Evolutionary conservation across 371 early-diverging fungal species (phyloP).

Genomic region (Mucor velutinosus): DNA sequence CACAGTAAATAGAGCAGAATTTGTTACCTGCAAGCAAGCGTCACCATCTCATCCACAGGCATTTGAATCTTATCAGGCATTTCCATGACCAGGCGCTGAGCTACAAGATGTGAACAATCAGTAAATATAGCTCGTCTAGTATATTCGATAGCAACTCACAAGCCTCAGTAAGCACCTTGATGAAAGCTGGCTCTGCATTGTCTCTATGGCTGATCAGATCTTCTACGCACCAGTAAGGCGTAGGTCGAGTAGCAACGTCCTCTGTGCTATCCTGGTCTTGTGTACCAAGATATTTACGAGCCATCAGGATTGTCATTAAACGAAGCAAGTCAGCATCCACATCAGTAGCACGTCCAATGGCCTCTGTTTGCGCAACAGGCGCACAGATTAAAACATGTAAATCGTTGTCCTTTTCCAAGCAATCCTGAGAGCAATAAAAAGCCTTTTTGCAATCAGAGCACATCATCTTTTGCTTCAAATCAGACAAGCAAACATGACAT

Average conservation of each 20-base stretch:
- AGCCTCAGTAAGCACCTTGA: conserved; percentile 53
- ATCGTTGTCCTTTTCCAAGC: conserved; percentile 47
- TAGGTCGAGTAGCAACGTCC: conserved; percentile 17
- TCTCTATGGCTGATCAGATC: conserved; percentile 66
- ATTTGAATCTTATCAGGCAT: conserved; percentile 49
- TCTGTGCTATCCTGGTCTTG: background rate
- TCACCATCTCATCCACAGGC: conserved; percentile 56
- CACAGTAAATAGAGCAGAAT: background rate
- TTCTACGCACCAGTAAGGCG: conserved; percentile 56
- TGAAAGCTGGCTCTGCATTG: conserved; percentile 51
- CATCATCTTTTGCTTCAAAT: conserved; percentile 39
- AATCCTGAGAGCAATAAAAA: conserved; percentile 64
- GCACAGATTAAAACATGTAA: conserved; percentile 56
- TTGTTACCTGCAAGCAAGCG: conserved; percentile 60
- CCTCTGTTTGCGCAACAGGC: conserved; percentile 44
- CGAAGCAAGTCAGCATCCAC: conserved; percentile 62
- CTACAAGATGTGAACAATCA: background rate
- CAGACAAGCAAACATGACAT: conserved; percentile 63
- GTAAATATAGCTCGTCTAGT: background rate
- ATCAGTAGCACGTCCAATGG: conserved; percentile 51
- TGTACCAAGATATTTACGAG: conserved; percentile 39
- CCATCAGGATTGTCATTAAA: conserved; percentile 49
- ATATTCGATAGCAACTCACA: conserved; percentile 31
- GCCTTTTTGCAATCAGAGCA: conserved; percentile 58
- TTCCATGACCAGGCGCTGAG: conserved; percentile 42